Evolutionary conservation across 345 rosid genomes (phyloP).

Genomic region (Erucastrum elatum): DNA sequence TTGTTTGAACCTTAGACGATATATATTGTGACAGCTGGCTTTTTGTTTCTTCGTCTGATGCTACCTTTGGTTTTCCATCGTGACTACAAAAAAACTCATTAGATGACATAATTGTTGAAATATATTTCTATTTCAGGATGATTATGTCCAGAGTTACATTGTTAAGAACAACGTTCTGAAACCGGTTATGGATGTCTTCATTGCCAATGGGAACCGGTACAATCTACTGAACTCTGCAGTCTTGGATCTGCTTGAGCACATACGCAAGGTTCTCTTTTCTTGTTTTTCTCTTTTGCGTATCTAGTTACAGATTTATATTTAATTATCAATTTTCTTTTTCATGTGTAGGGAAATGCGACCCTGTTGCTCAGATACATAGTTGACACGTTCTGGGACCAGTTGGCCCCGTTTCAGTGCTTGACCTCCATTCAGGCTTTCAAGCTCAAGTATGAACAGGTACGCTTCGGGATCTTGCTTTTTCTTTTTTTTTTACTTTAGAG

Average conservation of each 20-base stretch:
- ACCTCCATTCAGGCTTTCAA: not conserved
- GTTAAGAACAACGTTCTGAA: not conserved
- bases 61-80: not conserved
- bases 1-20: constrained; percentile 8
- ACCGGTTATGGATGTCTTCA: not conserved
- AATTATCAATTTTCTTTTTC: not conserved
- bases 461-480: not conserved
- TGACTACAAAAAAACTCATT: constrained; percentile 12
- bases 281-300: not conserved
- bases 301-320: not conserved
- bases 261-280: not conserved
- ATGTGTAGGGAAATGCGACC: not conserved
- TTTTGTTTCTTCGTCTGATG: constrained; percentile 14
- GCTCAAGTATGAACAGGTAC: not conserved
- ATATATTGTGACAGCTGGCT: not conserved
- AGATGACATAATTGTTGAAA: not conserved
- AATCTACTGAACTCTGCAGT: not conserved
- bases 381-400: not conserved
- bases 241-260: not conserved
- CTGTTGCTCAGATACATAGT: not conserved
- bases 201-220: not conserved
- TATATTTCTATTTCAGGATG: constrained; percentile 2
- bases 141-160: not conserved
- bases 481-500: not conserved
- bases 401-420: not conserved